Evolutionary conservation across 2,329 filamentous ascomycete species (phyloP).

Genomic region (Colletotrichum nymphaeae): DNA sequence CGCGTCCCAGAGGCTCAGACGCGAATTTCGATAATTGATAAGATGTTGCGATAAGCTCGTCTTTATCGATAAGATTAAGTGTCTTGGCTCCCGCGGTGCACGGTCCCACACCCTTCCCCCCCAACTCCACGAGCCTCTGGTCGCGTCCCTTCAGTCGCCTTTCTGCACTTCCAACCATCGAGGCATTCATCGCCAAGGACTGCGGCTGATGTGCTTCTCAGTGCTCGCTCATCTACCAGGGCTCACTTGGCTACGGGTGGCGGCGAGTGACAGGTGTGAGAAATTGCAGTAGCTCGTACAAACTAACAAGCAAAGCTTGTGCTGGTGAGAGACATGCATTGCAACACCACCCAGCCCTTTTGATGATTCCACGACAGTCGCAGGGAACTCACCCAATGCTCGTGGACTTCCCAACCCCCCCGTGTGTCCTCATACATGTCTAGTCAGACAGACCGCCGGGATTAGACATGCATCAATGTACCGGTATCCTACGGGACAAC

Average conservation of each 20-base stretch:
- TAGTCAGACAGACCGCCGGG: conserved; percentile 6
- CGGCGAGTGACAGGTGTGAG: not conserved
- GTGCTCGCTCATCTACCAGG: no score
- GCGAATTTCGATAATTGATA: conserved; percentile 23
- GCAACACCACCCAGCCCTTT: not conserved
- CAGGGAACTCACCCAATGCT: conserved; percentile 22
- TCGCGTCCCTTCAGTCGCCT: not conserved
- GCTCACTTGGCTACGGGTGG: not conserved
- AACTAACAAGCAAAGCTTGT: no score
- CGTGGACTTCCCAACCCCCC: not conserved
- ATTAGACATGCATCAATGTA: not conserved
- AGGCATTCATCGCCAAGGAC: conserved; percentile 10
- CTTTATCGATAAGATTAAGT: conserved; percentile 10
- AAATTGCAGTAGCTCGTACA: not conserved
- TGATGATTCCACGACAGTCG: not conserved
- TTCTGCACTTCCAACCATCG: conserved; percentile 19
- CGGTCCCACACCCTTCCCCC: not conserved
- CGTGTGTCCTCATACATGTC: not conserved
- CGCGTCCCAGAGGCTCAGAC: conserved; percentile 16
- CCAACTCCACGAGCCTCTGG: not conserved
- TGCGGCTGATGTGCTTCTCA: not conserved
- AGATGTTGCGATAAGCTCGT: conserved; percentile 23
- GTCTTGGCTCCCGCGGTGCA: conserved; percentile 18
- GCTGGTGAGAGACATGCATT: conserved; percentile 20
- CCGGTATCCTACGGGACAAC: not conserved